Evolutionary conservation across 371 early-diverging fungal species (phyloP).

Genomic region (Mucor velutinosus): DNA sequence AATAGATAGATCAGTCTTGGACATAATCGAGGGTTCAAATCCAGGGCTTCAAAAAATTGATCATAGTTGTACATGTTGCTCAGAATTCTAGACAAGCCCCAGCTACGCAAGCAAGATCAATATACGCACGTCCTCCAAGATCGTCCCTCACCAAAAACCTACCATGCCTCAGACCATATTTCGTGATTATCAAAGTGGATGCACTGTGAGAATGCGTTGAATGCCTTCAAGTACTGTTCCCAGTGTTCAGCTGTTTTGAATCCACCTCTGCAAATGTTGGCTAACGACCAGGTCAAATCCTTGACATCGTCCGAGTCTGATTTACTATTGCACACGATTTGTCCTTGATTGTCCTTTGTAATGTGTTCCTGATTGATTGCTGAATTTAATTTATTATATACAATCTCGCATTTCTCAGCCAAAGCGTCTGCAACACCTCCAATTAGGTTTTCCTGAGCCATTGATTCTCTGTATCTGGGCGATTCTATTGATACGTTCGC

Average conservation of each 20-base stretch:
- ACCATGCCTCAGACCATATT: slow-evolving; percentile 51
- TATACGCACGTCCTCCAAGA: too few species aligned
- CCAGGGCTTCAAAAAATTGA: slow-evolving; percentile 12
- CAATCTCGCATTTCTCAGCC: slow-evolving; percentile 5
- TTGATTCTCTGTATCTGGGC: slow-evolving; percentile 14
- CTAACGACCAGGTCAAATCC: slow-evolving; percentile 26
- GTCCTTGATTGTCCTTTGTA: not conserved
- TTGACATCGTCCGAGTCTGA: slow-evolving; percentile 17
- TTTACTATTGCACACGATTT: slow-evolving; percentile 4
- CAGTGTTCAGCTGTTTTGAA: slow-evolving; percentile 17
- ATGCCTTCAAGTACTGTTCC: slow-evolving; percentile 36
- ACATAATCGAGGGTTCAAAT: slow-evolving; percentile 11
- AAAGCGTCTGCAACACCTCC: slow-evolving; percentile 13
- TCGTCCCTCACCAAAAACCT: not conserved
- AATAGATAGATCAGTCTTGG: slow-evolving; percentile 15
- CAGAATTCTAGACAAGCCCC: slow-evolving; percentile 51
- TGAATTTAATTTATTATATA: slow-evolving; percentile 8
- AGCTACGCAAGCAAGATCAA: slow-evolving; percentile 20
- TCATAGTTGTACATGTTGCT: slow-evolving; percentile 40
- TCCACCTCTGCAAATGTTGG: slow-evolving; percentile 31
- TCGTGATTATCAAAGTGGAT: slow-evolving; percentile 38
- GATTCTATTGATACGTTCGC: slow-evolving; percentile 29
- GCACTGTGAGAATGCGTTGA: slow-evolving; percentile 35
- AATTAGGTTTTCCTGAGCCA: slow-evolving; percentile 18
- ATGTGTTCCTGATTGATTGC: slow-evolving; percentile 3